Conservation (phyloP, 1,284 basidiomycete species). For the Leccinum subrobustum region DNA sequence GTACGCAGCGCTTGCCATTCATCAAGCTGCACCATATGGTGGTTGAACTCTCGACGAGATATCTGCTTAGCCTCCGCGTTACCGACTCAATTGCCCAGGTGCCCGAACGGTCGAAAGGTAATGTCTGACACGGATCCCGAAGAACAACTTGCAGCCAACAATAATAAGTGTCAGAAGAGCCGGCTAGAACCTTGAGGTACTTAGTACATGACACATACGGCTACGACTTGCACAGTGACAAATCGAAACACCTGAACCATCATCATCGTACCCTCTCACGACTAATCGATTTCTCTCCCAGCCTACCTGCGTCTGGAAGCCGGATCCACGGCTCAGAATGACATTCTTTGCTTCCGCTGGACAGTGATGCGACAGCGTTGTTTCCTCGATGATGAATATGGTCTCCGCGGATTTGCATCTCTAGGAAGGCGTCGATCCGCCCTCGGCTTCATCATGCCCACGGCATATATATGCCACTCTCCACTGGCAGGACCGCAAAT, state of each 20-base stretch:
- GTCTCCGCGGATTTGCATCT: conserved; percentile 10
- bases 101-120: background rate
- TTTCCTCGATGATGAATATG: background rate
- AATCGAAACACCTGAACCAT: background rate
- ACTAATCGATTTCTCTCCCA: background rate
- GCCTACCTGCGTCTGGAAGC: background rate
- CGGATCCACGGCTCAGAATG: background rate
- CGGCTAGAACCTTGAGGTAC: background rate
- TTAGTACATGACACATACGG: conserved; percentile 16
- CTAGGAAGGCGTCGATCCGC: conserved; percentile 4
- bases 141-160: background rate
- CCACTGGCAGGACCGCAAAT: background rate
- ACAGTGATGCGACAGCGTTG: background rate
- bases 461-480: conserved; percentile 3
- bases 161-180: conserved; percentile 2
- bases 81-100: conserved; percentile 6
- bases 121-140: background rate
- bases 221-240: background rate
- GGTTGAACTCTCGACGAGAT: background rate
- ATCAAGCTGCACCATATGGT: background rate
- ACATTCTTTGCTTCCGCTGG: background rate
- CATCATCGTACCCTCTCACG: background rate
- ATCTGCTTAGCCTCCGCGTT: background rate
- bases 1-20: background rate
- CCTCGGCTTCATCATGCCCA: conserved; percentile 6